A percentile compares a stretch with the other conserved stretches of the same genome.
These are phyloP conservation scores for Tremella yokohamensis DNA, from an alignment of 768 basidiomycete species.

Conservation along the genomic window DNA sequence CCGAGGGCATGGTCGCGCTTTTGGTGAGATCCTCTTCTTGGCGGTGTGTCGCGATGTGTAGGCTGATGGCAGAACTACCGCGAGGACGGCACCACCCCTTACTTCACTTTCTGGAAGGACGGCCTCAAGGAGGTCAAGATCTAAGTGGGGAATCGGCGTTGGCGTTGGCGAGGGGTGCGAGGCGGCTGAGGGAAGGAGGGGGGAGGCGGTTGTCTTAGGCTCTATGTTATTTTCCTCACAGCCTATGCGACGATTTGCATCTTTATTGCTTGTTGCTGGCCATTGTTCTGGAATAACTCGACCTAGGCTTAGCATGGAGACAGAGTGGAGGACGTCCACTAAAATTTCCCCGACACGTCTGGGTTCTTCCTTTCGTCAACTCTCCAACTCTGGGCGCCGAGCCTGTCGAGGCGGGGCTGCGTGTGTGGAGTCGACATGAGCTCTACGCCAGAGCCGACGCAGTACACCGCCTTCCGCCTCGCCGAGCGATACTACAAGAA, in stretches of 20 bases:
- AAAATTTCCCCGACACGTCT: no score
- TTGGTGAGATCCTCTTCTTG: constrained; percentile 52
- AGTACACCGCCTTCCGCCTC: constrained; percentile 35
- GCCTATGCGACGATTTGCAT: constrained; percentile 5
- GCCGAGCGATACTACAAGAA: constrained; percentile 45
- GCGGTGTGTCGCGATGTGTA: background rate
- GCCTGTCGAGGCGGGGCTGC: no score
- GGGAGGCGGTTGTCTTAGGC: no score
- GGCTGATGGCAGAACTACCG: constrained; percentile 66
- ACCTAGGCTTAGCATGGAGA: no score
- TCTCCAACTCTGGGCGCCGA: no score
- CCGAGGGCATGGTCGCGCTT: constrained; percentile 90
- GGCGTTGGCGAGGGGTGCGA: no score
- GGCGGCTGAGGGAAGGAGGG: no score
- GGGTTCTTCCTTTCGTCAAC: no score
- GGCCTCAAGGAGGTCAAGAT: constrained; percentile 66
- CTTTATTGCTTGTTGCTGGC: background rate
- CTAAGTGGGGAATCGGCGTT: constrained; percentile 5
- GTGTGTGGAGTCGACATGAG: background rate
- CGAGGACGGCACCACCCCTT: constrained; percentile 61
- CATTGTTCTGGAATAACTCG: background rate
- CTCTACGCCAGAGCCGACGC: constrained; percentile 7
- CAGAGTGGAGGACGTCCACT: no score
- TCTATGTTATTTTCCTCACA: background rate
- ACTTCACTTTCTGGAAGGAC: constrained; percentile 94